Evolutionary conservation across 805 yeast genomes (phyloP), one percentile per base, ranked within the genome.

Genomic region (Dipodascopsis uninucleata): DNA sequence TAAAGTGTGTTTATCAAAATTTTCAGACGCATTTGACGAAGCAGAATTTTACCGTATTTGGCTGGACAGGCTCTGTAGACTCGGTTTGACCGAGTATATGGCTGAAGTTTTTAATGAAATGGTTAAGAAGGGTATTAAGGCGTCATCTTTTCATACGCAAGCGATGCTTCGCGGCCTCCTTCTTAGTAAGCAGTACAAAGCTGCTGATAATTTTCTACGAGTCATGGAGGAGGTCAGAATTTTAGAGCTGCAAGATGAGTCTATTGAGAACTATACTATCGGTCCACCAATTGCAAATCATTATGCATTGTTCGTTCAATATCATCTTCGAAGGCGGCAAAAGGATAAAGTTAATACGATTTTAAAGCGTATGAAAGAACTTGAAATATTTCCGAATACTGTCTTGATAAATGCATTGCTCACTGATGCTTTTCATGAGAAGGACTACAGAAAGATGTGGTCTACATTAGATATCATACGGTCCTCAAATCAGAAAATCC

Each of bases 281-380:
- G 16, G 31, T 5, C 37, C 52, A 1, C 53, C 47, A 12, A 37
- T 31, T n/a, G 32, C 55, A 10, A 43, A 41, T 10, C 48, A 50
- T 28, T 53, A 51, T 28, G 35, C 28, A 5, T 40, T 47, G n/a
- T 40, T 53, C 20, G 18, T 53, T 14, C 40, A 40, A 28, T 44
- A 53, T 25, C 42, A 43, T n/a, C 23, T 33, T n/a, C 41, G 46
- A 12, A 36, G 51, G 17, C 23, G 46, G 4, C 36, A 49, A n/a
- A 22, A 21, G 12, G 36, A 25, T 9, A 31, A 28, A 12, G 37
- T 37, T 3, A 14, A 14, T 5, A 31, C 35, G 5, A 8, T 53
- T 22, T 9, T 47, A 2, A 23, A 17, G 7, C 43, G 53, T 4
- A 49, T 53, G 50, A 26, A 31, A 17, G 17, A 31, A 16, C 14